phyloP scores from a whole-genome alignment of 2,329 filamentous ascomycete species.

The Xylariales sp. region DNA sequence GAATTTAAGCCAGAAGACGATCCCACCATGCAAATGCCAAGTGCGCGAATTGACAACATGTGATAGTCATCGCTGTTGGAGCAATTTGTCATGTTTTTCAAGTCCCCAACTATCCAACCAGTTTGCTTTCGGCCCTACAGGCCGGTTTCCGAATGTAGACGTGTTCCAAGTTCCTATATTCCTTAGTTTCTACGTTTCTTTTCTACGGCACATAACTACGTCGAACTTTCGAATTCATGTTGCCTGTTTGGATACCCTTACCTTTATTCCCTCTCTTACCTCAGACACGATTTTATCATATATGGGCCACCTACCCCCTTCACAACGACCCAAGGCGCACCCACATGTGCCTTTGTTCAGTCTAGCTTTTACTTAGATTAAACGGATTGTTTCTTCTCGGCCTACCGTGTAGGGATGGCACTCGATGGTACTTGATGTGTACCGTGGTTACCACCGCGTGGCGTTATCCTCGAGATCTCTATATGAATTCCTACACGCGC shows the following conservation, averaged over 20 bases:
- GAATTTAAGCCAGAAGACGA: constrained; percentile 68
- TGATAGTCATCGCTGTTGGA: constrained; percentile 43
- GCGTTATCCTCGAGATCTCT: not conserved
- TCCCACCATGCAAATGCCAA: constrained; percentile 68
- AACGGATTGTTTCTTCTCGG: not conserved
- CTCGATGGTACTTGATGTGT: not conserved
- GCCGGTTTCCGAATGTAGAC: not conserved
- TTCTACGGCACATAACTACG: not conserved
- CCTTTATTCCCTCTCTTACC: not conserved
- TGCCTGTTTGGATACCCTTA: not conserved
- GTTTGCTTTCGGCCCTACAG: not conserved
- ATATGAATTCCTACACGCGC: not conserved
- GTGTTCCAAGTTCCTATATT: constrained; percentile 8
- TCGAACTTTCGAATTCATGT: not conserved
- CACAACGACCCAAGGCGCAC: not conserved
- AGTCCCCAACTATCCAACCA: no score
- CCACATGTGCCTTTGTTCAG: not conserved
- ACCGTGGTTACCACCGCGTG: not conserved
- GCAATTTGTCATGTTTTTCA: not conserved
- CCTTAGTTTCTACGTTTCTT: not conserved
- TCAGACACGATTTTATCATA: not conserved
- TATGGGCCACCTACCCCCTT: not conserved
- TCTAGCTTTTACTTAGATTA: not conserved
- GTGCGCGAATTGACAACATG: constrained; percentile 67
- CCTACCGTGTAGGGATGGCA: not conserved